phyloP scores from a whole-genome alignment of 441 rosid genomes.

The Gossypium gossypioides region DNA sequence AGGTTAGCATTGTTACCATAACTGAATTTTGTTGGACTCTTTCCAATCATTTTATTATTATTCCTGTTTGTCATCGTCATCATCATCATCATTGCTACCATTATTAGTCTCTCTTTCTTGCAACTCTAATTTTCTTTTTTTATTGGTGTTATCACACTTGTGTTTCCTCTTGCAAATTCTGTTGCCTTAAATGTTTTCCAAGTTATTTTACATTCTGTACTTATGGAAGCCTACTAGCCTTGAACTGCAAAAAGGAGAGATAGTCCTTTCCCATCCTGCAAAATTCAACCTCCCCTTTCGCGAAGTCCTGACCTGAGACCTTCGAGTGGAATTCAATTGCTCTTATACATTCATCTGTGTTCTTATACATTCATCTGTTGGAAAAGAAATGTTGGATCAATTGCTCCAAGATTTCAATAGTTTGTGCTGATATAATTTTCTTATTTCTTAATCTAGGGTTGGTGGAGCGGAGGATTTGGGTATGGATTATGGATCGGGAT shows the following conservation, averaged over 20 bases:
- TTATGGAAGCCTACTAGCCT: not conserved
- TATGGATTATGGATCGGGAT: constrained; percentile 84
- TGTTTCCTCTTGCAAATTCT: not conserved
- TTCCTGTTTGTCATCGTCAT: not conserved
- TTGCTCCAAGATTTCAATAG: not conserved
- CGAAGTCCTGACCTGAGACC: not conserved
- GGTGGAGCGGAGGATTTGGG: constrained; percentile 89
- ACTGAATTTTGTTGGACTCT: not conserved
- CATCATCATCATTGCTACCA: not conserved
- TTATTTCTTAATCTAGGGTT: constrained; percentile 45
- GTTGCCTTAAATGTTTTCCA: not conserved
- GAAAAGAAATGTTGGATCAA: not conserved
- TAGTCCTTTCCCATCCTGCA: not conserved
- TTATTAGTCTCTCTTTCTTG: not conserved
- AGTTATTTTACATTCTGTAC: not conserved
- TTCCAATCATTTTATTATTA: not conserved
- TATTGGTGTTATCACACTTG: not conserved
- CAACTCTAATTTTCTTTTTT: not conserved
- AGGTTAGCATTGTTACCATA: constrained; percentile 31
- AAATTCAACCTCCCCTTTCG: not conserved
- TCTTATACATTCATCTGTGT: too few relatives aligned
- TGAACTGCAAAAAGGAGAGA: not conserved
- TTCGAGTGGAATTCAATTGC: not conserved
- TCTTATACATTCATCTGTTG: not conserved
- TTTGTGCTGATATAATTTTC: constrained; percentile 11